Evolutionary conservation across 176 grass and related monocot genomes (phyloP).

Genomic region (Eleusine indica): DNA sequence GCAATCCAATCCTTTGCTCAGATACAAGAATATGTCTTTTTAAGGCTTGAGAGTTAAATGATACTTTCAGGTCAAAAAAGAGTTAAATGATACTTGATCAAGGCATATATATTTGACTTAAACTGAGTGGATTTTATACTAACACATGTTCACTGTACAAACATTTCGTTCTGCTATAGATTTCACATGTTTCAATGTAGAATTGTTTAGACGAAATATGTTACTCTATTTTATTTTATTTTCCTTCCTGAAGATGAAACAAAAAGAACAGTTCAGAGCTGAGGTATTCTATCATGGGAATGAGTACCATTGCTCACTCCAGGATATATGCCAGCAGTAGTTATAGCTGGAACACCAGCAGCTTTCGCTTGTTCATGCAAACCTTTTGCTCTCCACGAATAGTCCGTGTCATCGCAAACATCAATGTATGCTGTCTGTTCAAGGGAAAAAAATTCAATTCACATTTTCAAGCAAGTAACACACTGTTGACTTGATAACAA

Average conservation of each 20-base stretch:
- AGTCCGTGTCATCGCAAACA: conserved; percentile 86
- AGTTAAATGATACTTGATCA: too few species aligned
- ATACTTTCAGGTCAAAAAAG: too few species aligned
- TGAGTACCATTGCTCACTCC: conserved; percentile 85
- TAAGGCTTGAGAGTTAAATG: too few species aligned
- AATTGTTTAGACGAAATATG: background rate
- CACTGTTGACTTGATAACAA: background rate
- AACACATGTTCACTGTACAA: too few species aligned
- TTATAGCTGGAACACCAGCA: conserved; percentile 81
- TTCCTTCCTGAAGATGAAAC: background rate
- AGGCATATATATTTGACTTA: too few species aligned
- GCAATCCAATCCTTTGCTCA: too few species aligned
- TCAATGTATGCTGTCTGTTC: conserved; percentile 87
- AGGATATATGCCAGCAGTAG: conserved; percentile 93
- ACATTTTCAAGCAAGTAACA: conserved; percentile 14
- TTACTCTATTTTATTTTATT: background rate
- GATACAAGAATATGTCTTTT: too few species aligned
- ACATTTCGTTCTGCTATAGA: too few species aligned
- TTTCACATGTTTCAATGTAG: too few species aligned
- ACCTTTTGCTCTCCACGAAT: conserved; percentile 71
- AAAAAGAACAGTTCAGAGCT: background rate
- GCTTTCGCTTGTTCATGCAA: conserved; percentile 80
- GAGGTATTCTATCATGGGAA: background rate
- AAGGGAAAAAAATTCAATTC: background rate
- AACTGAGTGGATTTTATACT: too few species aligned